Percentiles rank a stretch among this genome's conserved stretches.
Conservation (phyloP, 2,329 filamentous ascomycete species). For the Eutypa lata region DNA sequence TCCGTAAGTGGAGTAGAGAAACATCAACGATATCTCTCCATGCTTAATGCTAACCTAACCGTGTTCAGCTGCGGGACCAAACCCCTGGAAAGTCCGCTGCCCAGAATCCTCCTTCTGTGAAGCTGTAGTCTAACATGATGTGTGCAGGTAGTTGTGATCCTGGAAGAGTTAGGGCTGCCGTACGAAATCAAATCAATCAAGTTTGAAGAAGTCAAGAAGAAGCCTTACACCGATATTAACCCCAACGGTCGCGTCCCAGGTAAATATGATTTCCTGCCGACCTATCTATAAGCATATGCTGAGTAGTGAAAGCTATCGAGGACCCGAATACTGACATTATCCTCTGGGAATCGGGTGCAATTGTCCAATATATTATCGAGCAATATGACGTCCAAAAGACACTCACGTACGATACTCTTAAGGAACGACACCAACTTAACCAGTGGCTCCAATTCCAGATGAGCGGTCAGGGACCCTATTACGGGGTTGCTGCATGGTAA, state of each 20-base stretch:
- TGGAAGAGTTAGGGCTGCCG: slow-evolving; percentile 16
- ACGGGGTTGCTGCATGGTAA: slow-evolving; percentile 22
- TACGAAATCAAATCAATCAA: slow-evolving; percentile 13
- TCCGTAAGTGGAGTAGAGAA: background rate
- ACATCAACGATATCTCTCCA: background rate
- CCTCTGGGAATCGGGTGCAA: slow-evolving; percentile 45
- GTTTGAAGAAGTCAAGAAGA: slow-evolving; percentile 14
- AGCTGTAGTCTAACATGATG: background rate
- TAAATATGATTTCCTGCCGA: background rate
- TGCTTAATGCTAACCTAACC: background rate
- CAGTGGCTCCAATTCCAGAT: slow-evolving; percentile 44
- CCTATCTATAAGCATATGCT: background rate
- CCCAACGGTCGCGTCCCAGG: slow-evolving; percentile 24
- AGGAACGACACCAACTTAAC: slow-evolving; percentile 31
- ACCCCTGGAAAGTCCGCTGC: background rate
- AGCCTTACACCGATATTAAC: slow-evolving; percentile 16
- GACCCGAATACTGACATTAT: slow-evolving; percentile 41
- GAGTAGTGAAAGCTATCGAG: slow-evolving; percentile 30
- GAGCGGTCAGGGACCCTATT: slow-evolving; percentile 43
- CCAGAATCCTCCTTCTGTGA: background rate
- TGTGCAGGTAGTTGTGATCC: slow-evolving; percentile 11
- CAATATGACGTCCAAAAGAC: slow-evolving; percentile 35
- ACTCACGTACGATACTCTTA: slow-evolving; percentile 30
- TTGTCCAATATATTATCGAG: slow-evolving; percentile 41
- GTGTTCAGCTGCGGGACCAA: background rate